Conservation (phyloP, 768 basidiomycete species). For the Tulasnella sp. region DNA sequence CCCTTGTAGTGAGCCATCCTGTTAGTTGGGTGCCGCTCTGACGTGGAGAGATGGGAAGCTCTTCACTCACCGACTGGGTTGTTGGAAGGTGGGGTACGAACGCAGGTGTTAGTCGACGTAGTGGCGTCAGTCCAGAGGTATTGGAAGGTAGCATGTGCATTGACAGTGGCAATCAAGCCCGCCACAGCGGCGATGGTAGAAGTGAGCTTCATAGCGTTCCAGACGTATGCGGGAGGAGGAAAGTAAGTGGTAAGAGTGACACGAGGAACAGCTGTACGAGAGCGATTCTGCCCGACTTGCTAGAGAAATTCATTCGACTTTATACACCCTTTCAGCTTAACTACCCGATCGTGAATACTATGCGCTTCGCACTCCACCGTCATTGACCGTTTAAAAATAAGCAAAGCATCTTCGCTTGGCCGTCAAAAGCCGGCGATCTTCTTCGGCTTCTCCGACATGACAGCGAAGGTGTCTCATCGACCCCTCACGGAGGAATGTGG, state of each 20-base stretch:
- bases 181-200: neutral
- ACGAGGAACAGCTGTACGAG: neutral
- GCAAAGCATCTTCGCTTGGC: neutral
- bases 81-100: conserved; percentile 42
- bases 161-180: conserved; percentile 23
- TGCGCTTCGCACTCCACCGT: neutral
- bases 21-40: neutral
- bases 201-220: conserved; percentile 1
- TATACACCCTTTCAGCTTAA: neutral
- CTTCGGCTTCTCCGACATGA: neutral
- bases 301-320: neutral
- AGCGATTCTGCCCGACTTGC: neutral
- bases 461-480: neutral
- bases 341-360: neutral
- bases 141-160: conserved; percentile 49
- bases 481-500: neutral
- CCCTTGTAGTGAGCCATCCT: neutral
- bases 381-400: neutral
- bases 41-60: neutral
- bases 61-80: conserved; percentile 32
- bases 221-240: neutral
- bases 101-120: conserved; percentile 43
- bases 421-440: neutral
- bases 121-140: conserved; percentile 43
- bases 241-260: neutral